phyloP scores from a whole-genome alignment of 1,284 basidiomycete species.

The Phlebopus sp. region DNA sequence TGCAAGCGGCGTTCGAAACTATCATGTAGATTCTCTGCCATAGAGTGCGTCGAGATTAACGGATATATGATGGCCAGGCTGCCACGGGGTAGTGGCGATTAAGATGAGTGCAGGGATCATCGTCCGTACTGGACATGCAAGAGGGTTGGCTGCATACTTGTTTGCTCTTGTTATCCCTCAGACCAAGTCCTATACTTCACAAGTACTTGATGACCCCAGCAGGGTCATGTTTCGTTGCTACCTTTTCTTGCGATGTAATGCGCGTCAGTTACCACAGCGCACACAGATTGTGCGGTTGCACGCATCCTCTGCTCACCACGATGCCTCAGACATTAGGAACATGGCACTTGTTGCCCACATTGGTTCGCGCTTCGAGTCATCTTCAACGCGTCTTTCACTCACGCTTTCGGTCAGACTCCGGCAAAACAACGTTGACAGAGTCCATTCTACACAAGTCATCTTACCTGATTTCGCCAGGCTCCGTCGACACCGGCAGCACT shows the following conservation, averaged over 20 bases:
- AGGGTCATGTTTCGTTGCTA: conserved; percentile 19
- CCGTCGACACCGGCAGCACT: conserved; percentile 87
- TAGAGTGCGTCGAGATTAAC: conserved; percentile 1
- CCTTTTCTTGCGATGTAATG: conserved; percentile 15
- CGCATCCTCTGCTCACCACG: conserved; percentile 18
- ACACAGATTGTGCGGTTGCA: conserved; percentile 18
- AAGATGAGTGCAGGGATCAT: too few relatives aligned
- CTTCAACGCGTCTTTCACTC: conserved; percentile 8
- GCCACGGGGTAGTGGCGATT: not conserved
- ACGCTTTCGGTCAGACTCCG: conserved; percentile 63
- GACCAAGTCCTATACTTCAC: too few relatives aligned
- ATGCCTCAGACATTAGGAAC: conserved; percentile 54
- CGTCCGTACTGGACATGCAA: too few relatives aligned
- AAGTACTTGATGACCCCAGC: not conserved
- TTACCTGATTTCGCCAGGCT: conserved; percentile 71
- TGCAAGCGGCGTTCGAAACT: conserved; percentile 47
- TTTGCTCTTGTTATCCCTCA: too few relatives aligned
- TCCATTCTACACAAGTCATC: conserved; percentile 78
- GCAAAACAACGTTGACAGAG: conserved; percentile 89
- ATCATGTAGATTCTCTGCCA: conserved; percentile 28
- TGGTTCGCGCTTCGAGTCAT: conserved; percentile 41
- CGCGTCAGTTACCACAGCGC: not conserved
- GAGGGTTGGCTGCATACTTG: too few relatives aligned
- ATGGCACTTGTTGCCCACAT: conserved; percentile 85
- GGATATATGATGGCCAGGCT: not conserved